Evolutionary conservation across 2,329 filamentous ascomycete species (phyloP), one percentile per base, ranked within the genome.

Genomic region (Paracoccidioides brasiliensis): DNA sequence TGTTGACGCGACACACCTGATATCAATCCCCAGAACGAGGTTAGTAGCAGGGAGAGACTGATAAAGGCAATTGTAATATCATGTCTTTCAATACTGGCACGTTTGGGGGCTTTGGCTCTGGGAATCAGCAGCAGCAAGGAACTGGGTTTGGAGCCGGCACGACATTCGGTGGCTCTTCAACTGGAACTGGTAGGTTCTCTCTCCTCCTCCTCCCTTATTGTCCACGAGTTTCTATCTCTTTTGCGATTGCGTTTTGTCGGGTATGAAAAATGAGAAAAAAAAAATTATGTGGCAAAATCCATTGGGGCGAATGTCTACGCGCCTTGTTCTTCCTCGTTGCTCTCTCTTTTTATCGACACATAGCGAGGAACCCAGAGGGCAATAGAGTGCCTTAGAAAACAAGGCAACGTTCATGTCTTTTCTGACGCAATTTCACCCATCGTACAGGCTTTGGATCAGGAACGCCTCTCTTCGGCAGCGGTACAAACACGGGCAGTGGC

Each of bases 381-480:
- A 49, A 33, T 54, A 15, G 53, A 54, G 40, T 22, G 43, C 37
- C 44, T 35, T 40, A n/a, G 44, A 46, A 53, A 58, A 33, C 37
- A 54, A 48, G 53, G 45, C 52, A 57, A 33, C 38, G 28, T 22
- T 42, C 37, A 52, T 38, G 42, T 32, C 55, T 50, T 22, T 32
- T 60, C 58, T 60, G 50, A 60, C 54, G 44, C 58, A 57, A 49
- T 42, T 54, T 56, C 8, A 51, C 40, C 37, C 41, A 52, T 59
- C 56, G 35, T 54, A 53, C 64, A 73, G 70, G 65, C 57, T 73
- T 73, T 59, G 70, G 70, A 58, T 22, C 67, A 55, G 67, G 61
- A 35, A 65, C 68, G 56, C 58, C 63, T 48, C 60, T 71, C 22
- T 73, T 73, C 61, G 70, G 71, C 45, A 70, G 71, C 45, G 62